Conservation (phyloP, 805 yeast species). For the Naumovozyma baii region DNA sequence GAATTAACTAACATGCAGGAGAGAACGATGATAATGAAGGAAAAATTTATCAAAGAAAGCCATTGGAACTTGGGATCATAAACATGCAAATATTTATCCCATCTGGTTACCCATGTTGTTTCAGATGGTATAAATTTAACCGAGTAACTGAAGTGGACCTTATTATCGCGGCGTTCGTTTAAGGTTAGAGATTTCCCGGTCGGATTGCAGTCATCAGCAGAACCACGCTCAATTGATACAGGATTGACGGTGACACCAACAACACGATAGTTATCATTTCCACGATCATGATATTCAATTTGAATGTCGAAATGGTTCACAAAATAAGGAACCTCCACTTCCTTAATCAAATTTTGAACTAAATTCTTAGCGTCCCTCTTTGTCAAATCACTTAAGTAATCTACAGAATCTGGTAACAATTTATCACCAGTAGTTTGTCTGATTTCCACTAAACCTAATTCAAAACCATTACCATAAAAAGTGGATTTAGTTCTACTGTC, state of each 20-base stretch:
- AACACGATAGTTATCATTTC: slow-evolving; percentile 61
- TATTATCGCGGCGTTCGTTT: slow-evolving; percentile 39
- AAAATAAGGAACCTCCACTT: slow-evolving; percentile 43
- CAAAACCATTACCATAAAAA: slow-evolving; percentile 75
- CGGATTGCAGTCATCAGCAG: slow-evolving; percentile 28
- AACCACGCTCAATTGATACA: slow-evolving; percentile 40
- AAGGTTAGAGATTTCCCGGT: slow-evolving; percentile 37
- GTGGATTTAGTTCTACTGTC: slow-evolving; percentile 51
- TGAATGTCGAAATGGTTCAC: slow-evolving; percentile 72
- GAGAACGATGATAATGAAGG: slow-evolving; percentile 67
- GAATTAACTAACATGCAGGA: slow-evolving; percentile 72
- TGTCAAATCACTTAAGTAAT: slow-evolving; percentile 9
- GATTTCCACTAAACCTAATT: slow-evolving; percentile 60
- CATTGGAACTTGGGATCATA: slow-evolving; percentile 91
- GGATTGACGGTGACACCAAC: slow-evolving; percentile 85
- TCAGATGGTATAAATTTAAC: slow-evolving; percentile 60
- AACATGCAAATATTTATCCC: slow-evolving; percentile 93
- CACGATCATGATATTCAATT: slow-evolving; percentile 75
- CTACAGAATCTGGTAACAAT: slow-evolving; percentile 2
- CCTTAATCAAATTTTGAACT: slow-evolving; percentile 8
- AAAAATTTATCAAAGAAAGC: slow-evolving; percentile 84
- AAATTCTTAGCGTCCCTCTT: slow-evolving; percentile 12
- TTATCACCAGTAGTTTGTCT: slow-evolving; percentile 15
- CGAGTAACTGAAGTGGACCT: slow-evolving; percentile 76
- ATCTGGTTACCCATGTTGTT: slow-evolving; percentile 93